Evolutionary conservation across 345 rosid species (phyloP), one percentile per base, ranked within the genome.

Genomic region (Corchorus olitorius): DNA sequence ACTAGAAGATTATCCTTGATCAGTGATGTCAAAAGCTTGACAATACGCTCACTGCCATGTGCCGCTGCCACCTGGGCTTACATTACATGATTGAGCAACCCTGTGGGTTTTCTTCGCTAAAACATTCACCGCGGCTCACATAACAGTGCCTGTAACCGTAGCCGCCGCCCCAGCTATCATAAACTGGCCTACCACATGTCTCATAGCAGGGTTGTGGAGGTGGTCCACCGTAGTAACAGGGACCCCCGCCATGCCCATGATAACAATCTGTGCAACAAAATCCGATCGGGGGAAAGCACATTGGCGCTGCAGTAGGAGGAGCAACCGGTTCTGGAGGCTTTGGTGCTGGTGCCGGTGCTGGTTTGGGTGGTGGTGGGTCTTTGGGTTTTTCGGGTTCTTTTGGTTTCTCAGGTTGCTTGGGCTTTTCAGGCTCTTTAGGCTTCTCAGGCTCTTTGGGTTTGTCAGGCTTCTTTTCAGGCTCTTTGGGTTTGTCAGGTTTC

Each of bases 101-200:
- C 3, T 74, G 78, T 4, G 88, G 84, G 79, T 86, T 84, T 6
- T 89, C 97, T 69, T 90, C 91, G 34, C 73, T 70, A 49, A 85
- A 76, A 79, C 81, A 88, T 60, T 89, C 89, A 37, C 87, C 84
- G 19, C 84, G 66, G 15, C 75, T 72, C 63, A 7, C 67, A 54
- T 64, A 76, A 74, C 75, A 64, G 5, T 61, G 72, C n/a, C 72
- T 48, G 76, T 19, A 45, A 52, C 82, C 80, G 55, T 86, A 83
- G 2, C 90, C 88, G 19, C 87, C 78, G 0, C 90, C 89, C 87
- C 89, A 87, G 71, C 91, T 83, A 3, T 90, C 89, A 35, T 83
- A 92, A 48, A 90, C 91, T 0, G 87, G 90, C 65, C 72, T 49
- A 68, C 72, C 72, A 5, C 46, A 67, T 20, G 54, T 66, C n/a